These are phyloP conservation scores for Orbilia brochopaga DNA, from an alignment of 2,329 filamentous ascomycete species.

Conservation along the genomic window DNA sequence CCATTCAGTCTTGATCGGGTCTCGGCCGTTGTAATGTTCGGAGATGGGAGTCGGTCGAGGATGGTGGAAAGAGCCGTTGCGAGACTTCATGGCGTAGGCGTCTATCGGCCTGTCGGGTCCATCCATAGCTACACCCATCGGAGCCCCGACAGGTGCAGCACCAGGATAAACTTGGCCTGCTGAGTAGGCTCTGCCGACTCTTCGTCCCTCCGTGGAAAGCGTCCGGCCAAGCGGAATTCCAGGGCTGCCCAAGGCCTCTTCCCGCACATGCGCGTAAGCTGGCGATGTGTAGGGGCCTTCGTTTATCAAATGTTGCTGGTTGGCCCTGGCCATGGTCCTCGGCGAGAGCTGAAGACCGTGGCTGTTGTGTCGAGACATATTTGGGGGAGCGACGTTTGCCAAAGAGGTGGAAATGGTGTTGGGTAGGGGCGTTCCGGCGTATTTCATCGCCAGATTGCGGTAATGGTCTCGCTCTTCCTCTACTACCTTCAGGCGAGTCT, in stretches of 20 bases:
- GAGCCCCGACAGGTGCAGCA: conserved; percentile 32
- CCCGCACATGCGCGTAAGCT: conserved; percentile 46
- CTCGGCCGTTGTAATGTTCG: conserved; percentile 38
- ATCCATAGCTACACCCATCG: conserved; percentile 23
- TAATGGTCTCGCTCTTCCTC: conserved; percentile 75
- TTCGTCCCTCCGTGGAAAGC: conserved; percentile 35
- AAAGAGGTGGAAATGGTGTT: conserved; percentile 44
- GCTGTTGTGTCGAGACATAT: conserved; percentile 23
- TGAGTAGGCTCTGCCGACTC: conserved; percentile 40
- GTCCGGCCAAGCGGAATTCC: conserved; percentile 39
- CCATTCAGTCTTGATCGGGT: conserved; percentile 47
- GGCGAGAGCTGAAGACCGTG: conserved; percentile 43
- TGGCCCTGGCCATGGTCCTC: conserved; percentile 45
- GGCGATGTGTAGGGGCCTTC: conserved; percentile 48
- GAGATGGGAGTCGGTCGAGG: conserved; percentile 40
- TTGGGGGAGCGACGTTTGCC: conserved; percentile 15
- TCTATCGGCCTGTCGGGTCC: conserved; percentile 44
- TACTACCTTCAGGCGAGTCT: conserved; percentile 63
- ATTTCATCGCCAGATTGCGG: conserved; percentile 69
- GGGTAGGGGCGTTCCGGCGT: conserved; percentile 40
- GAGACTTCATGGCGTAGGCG: conserved; percentile 42
- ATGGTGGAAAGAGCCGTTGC: conserved; percentile 44
- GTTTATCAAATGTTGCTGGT: conserved; percentile 46
- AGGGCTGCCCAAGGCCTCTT: conserved; percentile 37
- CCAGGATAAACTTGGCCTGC: conserved; percentile 47